Evolutionary conservation across 2,329 filamentous ascomycete species (phyloP).

Genomic region (Didymella exigua): DNA sequence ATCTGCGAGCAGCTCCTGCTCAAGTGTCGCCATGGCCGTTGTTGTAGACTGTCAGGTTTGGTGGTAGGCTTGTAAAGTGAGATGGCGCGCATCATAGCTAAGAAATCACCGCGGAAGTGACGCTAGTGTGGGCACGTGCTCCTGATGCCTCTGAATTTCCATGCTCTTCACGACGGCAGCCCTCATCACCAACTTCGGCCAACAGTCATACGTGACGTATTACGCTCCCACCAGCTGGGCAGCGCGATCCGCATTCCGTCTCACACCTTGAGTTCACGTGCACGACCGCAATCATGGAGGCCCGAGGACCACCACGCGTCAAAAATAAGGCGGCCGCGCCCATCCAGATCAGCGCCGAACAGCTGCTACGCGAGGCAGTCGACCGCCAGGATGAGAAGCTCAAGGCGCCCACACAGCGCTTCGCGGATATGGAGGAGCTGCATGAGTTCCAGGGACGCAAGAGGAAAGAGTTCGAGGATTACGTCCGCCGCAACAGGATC

Average conservation of each 20-base stretch:
- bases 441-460: conserved; percentile 97
- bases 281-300: conserved; percentile 71
- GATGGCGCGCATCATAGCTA: conserved; percentile 16
- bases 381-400: conserved; percentile 90
- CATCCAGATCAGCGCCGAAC: conserved; percentile 87
- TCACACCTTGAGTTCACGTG: not conserved
- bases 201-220: not conserved
- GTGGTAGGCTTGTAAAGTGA: conserved; percentile 6
- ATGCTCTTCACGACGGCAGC: not conserved
- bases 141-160: conserved; percentile 14
- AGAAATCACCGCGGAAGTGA: conserved; percentile 19
- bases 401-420: conserved; percentile 90
- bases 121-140: conserved; percentile 15
- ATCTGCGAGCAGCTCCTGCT: conserved; percentile 89
- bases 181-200: not conserved
- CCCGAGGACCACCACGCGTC: conserved; percentile 89
- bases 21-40: conserved; percentile 75
- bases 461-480: conserved; percentile 95
- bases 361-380: conserved; percentile 94
- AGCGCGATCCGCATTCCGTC: not conserved
- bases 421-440: conserved; percentile 94
- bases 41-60: not conserved
- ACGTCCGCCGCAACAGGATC: conserved; percentile 90
- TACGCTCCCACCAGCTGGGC: conserved; percentile 8
- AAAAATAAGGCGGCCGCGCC: conserved; percentile 97